Evolutionary conservation across 768 basidiomycete species (phyloP), one percentile per base, ranked within the genome.

Genomic region (Hericium rajendrae): DNA sequence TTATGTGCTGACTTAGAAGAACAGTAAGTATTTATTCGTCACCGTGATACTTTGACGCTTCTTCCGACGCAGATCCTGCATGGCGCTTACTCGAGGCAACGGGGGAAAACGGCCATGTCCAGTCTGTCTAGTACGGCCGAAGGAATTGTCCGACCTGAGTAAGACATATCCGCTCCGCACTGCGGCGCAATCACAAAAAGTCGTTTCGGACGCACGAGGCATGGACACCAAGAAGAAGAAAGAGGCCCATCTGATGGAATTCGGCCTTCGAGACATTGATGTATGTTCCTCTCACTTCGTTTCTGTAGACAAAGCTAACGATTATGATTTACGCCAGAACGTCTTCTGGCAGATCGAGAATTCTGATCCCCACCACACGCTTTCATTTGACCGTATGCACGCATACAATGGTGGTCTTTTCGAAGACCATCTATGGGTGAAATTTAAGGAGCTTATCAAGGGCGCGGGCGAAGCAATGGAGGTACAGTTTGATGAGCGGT

Each of bases 351-450:
- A 28, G 0, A 37, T 78, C 15, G 41, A 22, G 15, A 37, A 65
- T 57, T 74, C 71, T 5, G 72, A 76, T 60, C 70, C 71, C 8
- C 60, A 73, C 53, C n/a, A 38, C 5, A 68, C 72, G 28, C 22
- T 71, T 3, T 72, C 71, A 10, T 77, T 71, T 55, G 76, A 79
- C 60, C 62, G 62, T 2, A 65, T 78, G 12, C 77, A 78, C 59
- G 22, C 22, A 22, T 22, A 22, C 22, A 22, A 22, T 22, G 22
- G 22, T 22, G 22, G 22, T 22, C 22, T 64, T 58, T 76, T 0
- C 65, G 67, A 22, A 48, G 6, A 1, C 59, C 68, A 37, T 6
- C 16, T 40, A 16, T 40, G 39, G 39, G 39, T 40, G 10, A 16
- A 10, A 40, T 40, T 40, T 40, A 16, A 11, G 39, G 10, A 10